A percentile compares a stretch with the other conserved stretches of the same genome.
phyloP scores from a whole-genome alignment of 371 early-diverging fungal species.

The Actinomortierella ambigua region DNA sequence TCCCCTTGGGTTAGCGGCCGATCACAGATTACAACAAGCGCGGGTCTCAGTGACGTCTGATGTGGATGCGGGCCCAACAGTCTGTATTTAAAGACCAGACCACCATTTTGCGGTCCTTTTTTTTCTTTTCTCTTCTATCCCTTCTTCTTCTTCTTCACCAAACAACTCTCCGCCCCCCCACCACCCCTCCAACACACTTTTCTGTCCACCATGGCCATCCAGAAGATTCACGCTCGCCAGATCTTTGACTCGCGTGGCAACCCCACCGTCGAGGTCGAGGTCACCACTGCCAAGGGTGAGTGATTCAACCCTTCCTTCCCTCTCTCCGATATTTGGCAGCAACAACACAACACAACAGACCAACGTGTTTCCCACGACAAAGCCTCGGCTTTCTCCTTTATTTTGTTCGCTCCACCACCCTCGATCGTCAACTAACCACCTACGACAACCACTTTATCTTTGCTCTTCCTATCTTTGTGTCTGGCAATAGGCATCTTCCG shows the following conservation, averaged over 20 bases:
- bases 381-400: too few relatives aligned
- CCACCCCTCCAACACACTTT: slow-evolving; percentile 6
- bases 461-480: background rate
- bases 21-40: too few relatives aligned
- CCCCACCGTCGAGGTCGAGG: slow-evolving; percentile 99
- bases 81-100: too few relatives aligned
- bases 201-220: slow-evolving; percentile 56
- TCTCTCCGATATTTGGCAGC: background rate
- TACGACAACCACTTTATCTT: background rate
- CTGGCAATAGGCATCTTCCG: slow-evolving; percentile 74
- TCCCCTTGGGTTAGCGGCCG: too few relatives aligned
- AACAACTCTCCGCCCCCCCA: background rate
- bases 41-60: too few relatives aligned
- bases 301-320: background rate
- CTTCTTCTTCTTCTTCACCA: background rate
- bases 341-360: background rate
- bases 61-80: too few relatives aligned
- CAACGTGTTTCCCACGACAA: slow-evolving; percentile 1
- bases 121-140: slow-evolving; percentile 2
- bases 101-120: background rate
- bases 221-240: slow-evolving; percentile 94
- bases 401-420: too few relatives aligned
- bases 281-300: slow-evolving; percentile 85
- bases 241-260: slow-evolving; percentile 99
- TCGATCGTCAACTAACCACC: slow-evolving; percentile 1